These are phyloP conservation scores for Cryphonectria radicalis DNA, from an alignment of 2,329 filamentous ascomycete species.

Conservation along the genomic window DNA sequence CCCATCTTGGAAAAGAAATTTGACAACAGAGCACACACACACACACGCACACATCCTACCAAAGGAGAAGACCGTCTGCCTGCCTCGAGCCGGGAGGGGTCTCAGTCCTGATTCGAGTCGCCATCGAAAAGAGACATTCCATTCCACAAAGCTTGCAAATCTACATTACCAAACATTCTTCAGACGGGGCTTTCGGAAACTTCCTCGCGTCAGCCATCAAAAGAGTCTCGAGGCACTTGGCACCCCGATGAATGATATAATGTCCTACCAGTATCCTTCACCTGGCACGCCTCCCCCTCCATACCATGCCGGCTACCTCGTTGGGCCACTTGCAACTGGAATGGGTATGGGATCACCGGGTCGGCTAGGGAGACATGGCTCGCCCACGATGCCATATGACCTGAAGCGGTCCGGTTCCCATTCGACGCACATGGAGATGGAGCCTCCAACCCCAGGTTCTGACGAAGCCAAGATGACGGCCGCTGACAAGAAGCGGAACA, in stretches of 20 bases:
- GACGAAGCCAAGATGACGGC: conserved; percentile 42
- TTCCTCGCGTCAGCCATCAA: conserved; percentile 3
- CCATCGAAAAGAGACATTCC: neutral
- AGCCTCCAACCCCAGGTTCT: conserved; percentile 25
- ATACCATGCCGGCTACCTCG: conserved; percentile 44
- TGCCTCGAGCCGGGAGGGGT: neutral
- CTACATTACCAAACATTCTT: conserved; percentile 19
- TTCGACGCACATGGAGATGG: conserved; percentile 49
- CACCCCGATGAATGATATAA: conserved; percentile 46
- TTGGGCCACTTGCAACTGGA: conserved; percentile 40
- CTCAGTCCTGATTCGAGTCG: neutral
- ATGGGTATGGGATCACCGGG: conserved; percentile 37
- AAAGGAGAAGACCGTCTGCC: neutral
- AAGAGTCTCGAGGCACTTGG: conserved; percentile 14
- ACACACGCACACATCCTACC: neutral
- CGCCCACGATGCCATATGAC: conserved; percentile 42
- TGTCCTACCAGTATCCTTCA: conserved; percentile 55
- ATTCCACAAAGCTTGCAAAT: conserved; percentile 11
- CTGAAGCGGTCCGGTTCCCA: conserved; percentile 56
- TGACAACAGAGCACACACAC: neutral
- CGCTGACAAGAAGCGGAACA: conserved; percentile 74
- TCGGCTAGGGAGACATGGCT: conserved; percentile 26
- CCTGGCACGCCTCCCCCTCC: conserved; percentile 41
- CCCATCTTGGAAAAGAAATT: neutral
- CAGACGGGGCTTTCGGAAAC: conserved; percentile 6